A percentile compares a stretch with the other conserved stretches of the same genome.
Conservation (phyloP, 305 asterid genomes). For the Fraxinus sp. region DNA sequence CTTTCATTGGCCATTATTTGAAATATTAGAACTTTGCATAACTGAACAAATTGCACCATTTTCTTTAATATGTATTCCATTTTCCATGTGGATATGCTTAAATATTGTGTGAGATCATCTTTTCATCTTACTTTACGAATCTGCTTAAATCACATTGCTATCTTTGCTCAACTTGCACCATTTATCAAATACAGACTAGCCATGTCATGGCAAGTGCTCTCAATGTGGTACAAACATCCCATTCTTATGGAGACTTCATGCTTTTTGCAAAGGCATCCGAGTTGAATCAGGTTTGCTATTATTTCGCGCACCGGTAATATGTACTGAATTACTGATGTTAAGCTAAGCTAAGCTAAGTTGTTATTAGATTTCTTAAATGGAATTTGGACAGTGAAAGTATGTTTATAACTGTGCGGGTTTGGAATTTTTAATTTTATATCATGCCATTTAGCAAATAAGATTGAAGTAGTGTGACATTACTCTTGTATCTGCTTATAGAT, state of each 20-base stretch:
- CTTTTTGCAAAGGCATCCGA: constrained; percentile 75
- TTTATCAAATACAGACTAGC: constrained; percentile 63
- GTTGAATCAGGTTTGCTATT: constrained; percentile 57
- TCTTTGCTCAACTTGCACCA: constrained; percentile 15
- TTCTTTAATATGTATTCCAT: not conserved
- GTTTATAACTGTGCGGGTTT: not conserved
- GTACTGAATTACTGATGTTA: constrained; percentile 3
- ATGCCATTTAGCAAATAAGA: constrained; percentile 17
- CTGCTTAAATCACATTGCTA: not conserved
- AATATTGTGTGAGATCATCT: not conserved
- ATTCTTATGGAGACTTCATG: constrained; percentile 77
- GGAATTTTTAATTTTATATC: not conserved
- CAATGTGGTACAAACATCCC: constrained; percentile 77
- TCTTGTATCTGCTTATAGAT: constrained; percentile 14
- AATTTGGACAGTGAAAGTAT: not conserved
- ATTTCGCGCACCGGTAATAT: constrained; percentile 16
- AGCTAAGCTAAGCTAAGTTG: not conserved
- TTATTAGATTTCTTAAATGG: not conserved
- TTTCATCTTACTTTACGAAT: not conserved
- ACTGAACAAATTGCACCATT: not conserved
- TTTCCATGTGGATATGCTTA: not conserved
- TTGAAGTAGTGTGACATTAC: constrained; percentile 18
- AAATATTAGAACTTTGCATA: not conserved
- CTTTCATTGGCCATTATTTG: not conserved
- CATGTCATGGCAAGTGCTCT: constrained; percentile 73